Percentiles rank a stretch among this genome's conserved stretches.
These are phyloP conservation scores for Geopyxis carbonaria DNA, from an alignment of 495 filamentous ascomycete genomes.

Conservation along the genomic window DNA sequence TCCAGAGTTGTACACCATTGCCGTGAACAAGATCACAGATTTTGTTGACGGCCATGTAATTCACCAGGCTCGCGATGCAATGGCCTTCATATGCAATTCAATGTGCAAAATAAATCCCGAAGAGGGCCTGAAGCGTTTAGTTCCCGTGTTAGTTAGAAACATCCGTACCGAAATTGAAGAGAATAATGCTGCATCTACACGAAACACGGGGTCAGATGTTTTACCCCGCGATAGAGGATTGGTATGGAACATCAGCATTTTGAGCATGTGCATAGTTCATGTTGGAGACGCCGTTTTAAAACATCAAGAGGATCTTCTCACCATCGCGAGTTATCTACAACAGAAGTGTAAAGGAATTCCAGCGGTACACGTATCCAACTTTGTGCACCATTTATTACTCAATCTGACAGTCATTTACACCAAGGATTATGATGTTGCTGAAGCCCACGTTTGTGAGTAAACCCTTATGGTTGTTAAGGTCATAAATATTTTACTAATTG, in stretches of 20 bases:
- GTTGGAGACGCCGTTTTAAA: conserved; percentile 76
- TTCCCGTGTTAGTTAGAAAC: conserved; percentile 73
- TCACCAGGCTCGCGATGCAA: conserved; percentile 90
- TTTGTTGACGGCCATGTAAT: conserved; percentile 95
- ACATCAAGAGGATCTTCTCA: conserved; percentile 73
- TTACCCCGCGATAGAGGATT: conserved; percentile 80
- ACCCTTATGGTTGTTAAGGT: neutral
- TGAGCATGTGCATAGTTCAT: conserved; percentile 97
- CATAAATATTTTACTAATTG: neutral
- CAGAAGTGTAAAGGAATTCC: conserved; percentile 82
- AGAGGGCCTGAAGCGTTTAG: conserved; percentile 74
- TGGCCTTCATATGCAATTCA: conserved; percentile 95
- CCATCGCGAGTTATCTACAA: conserved; percentile 90
- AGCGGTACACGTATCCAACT: conserved; percentile 90
- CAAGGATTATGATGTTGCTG: conserved; percentile 69
- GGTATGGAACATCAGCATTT: conserved; percentile 92
- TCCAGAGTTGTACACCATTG: conserved; percentile 80
- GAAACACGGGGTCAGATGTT: conserved; percentile 84
- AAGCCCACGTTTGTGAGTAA: conserved; percentile 40
- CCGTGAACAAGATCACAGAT: conserved; percentile 73
- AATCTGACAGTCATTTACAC: conserved; percentile 90
- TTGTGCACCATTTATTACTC: conserved; percentile 95
- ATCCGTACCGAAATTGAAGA: conserved; percentile 95
- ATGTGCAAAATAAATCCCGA: conserved; percentile 87
- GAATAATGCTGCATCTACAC: conserved; percentile 87